Evolutionary conservation across 805 yeast species (phyloP), one percentile per base, ranked within the genome.

Genomic region (Candida boleticola): DNA sequence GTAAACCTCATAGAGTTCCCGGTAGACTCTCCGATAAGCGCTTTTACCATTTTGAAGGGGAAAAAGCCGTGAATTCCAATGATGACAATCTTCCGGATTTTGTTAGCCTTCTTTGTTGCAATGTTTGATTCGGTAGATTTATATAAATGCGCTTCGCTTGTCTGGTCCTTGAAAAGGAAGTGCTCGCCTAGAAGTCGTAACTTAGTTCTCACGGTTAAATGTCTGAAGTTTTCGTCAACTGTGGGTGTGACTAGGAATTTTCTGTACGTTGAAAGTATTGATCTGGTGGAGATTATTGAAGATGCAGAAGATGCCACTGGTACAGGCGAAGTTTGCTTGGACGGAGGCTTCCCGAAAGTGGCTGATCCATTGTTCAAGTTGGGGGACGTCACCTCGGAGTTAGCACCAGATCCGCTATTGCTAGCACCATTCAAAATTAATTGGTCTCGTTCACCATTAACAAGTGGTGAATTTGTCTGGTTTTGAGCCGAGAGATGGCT

Each of bases 61-160:
- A 68, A 48, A 40, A 66, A 70, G 18, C 68, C 61, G 52, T 70
- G 76, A 11, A 66, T 56, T 2, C 68, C 64, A 20, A 70, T 54
- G 5, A 69, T 52, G 4, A 68, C 63, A 7, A 61, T 57, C 20
- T 53, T 57, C 22, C 54, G 52, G 16, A 43, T 37, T 17, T 20
- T 30, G 37, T 39, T 32, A n/a, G 42, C 31, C 27, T 49, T 52
- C 20, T 44, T 46, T 6, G 35, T 23, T 11, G 21, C 26, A 7
- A 55, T 44, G 13, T 41, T 40, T 0, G 41, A 23, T 3, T 30
- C 35, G 1, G 43, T 34, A 3, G 39, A 37, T 17, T 52, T 50
- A 42, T 65, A 65, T 37, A 64, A 46, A 44, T 65, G 71, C 9
- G 30, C 29, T 40, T 63, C 68, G 5, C 55, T 46, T 1, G 54